phyloP scores from a whole-genome alignment of 345 rosid species.

The Sonneratia caseolaris region DNA sequence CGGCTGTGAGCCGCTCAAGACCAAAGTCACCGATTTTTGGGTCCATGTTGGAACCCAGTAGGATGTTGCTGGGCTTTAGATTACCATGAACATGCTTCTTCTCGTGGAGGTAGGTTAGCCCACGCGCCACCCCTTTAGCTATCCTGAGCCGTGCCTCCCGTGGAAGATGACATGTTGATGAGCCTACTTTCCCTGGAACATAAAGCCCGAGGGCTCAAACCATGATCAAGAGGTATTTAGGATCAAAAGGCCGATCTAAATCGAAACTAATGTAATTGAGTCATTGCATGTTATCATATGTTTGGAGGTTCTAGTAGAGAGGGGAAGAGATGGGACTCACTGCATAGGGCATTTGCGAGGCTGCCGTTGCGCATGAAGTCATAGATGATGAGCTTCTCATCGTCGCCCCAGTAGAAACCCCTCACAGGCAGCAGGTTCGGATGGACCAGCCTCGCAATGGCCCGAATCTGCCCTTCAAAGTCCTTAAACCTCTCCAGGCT shows the following conservation, averaged over 20 bases:
- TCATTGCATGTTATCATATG: no score
- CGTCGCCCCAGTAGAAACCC: constrained; percentile 72
- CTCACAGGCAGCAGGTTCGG: constrained; percentile 80
- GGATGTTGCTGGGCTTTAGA: constrained; percentile 80
- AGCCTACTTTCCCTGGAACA: constrained; percentile 68
- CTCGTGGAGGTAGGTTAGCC: constrained; percentile 70
- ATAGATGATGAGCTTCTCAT: constrained; percentile 72
- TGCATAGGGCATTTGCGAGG: constrained; percentile 79
- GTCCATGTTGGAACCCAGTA: constrained; percentile 64
- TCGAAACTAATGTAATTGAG: no score
- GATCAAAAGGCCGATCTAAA: no score
- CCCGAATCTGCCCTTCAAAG: constrained; percentile 72
- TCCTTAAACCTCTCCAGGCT: constrained; percentile 71
- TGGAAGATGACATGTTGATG: constrained; percentile 71
- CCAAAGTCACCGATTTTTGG: constrained; percentile 86
- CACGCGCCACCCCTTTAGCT: constrained; percentile 73
- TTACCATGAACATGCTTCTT: constrained; percentile 83
- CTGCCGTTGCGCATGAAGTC: constrained; percentile 80
- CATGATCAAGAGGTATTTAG: no score
- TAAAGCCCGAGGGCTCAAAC: not conserved
- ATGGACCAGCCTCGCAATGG: constrained; percentile 68
- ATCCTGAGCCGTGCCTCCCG: constrained; percentile 87
- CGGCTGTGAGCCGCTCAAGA: constrained; percentile 57
- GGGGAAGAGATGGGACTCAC: constrained; percentile 30
- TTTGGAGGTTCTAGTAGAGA: no score